phyloP scores from a whole-genome alignment of 2,329 filamentous ascomycete genomes.

The Hirsutella rhossiliensis region DNA sequence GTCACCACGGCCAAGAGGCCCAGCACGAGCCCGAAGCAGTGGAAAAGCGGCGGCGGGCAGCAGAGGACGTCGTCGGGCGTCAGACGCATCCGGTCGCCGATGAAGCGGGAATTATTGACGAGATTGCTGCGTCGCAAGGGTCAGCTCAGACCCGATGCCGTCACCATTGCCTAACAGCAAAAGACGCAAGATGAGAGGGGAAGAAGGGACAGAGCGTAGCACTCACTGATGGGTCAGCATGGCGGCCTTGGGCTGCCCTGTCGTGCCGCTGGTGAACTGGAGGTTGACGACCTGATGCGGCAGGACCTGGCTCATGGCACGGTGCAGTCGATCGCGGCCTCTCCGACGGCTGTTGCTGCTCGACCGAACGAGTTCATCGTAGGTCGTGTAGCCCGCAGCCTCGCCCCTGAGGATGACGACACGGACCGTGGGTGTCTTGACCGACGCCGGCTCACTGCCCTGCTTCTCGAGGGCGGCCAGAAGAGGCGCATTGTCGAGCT shows the following conservation, averaged over 20 bases:
- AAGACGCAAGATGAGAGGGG: too few relatives aligned
- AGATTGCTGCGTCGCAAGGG: conserved; percentile 30
- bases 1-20: conserved; percentile 62
- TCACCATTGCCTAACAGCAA: neutral
- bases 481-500: conserved; percentile 49
- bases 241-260: conserved; percentile 59
- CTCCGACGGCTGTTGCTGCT: conserved; percentile 30
- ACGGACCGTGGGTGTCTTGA: conserved; percentile 22
- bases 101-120: conserved; percentile 56
- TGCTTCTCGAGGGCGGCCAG: conserved; percentile 39
- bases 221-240: conserved; percentile 59
- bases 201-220: too few relatives aligned
- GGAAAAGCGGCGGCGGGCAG: conserved; percentile 75
- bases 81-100: conserved; percentile 63
- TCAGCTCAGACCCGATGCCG: neutral
- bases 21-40: conserved; percentile 73
- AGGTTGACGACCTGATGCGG: conserved; percentile 60
- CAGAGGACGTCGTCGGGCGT: conserved; percentile 57
- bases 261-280: conserved; percentile 67
- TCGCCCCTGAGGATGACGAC: conserved; percentile 50
- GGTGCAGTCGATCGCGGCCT: conserved; percentile 36
- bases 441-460: neutral
- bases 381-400: conserved; percentile 43
- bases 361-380: conserved; percentile 40
- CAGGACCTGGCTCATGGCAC: conserved; percentile 41